Evolutionary conservation across 768 basidiomycete genomes (phyloP), one percentile per base, ranked within the genome.

Genomic region (Calocybe cyanea): DNA sequence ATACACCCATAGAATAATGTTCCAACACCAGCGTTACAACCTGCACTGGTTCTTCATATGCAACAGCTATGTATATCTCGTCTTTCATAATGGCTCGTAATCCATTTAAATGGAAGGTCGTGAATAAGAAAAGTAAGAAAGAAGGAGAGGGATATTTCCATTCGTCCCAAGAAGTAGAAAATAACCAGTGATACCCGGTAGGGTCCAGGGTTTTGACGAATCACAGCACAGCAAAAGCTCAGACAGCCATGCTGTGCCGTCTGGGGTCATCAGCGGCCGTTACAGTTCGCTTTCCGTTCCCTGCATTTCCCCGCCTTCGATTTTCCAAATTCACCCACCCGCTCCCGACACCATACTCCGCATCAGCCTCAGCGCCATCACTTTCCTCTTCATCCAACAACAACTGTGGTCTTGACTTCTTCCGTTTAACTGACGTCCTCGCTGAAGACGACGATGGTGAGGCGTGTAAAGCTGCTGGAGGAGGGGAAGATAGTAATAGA

Each of bases 361-460:
- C 83, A 58, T 87, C 86, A 2, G 83, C 85, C 52, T 87, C 78
- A n/a, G 72, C 76, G 1, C 81, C 83, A 28, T 83, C 85, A 51
- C 80, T 81, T 45, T 85, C 81, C 3, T 70, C 77, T 3, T 80
- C 78, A 1, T 74, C 71, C 1, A 68, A 64, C 5, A 65, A 48
- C 15, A 73, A 38, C 50, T 70, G 70, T 3, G 74, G 71, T 28
- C 76, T 70, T 2, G 78, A 78, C 54, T 77, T 83, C 60, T 78
- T 78, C 51, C 73, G 70, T 56, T 69, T 77, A 43, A 74, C 56
- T 3, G 58, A 57, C 15, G 59, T 50, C 44, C 63, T 57, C 21
- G 60, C 51, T 32, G 52, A 24, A 23, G 56, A 54, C 2, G 62
- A 50, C 3, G 62, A 57, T 2, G 59, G 52, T 7, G 48, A 58